Evolutionary conservation across 148 eudicot species (phyloP), one percentile per base, ranked within the genome.

Genomic region (Vaccinium corymbosum): DNA sequence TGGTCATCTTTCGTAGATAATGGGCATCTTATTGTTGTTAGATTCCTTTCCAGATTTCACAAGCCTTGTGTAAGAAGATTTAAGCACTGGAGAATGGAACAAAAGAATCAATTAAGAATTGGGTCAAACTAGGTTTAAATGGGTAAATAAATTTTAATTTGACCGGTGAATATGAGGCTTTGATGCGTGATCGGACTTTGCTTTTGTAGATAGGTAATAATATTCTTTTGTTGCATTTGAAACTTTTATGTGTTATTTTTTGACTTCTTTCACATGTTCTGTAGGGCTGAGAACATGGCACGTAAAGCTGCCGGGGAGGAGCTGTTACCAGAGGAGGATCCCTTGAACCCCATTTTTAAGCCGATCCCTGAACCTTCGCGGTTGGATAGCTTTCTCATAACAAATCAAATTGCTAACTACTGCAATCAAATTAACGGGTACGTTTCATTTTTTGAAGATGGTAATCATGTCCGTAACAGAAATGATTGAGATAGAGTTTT

Each of bases 371-470:
- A 94, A 90, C 99, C 99, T 20, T 91, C 98, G 61, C 85, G 99
- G 81, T 81, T 97, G 88, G 97, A 97, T 79, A 97, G 95, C 88
- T 97, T 92, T 88, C 97, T 97, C 89, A 88, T 93, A 62, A 94
- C 99, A 72, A 97, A 97, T 89, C 97, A 97, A 90, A 90, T 94
- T 72, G 79, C 97, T 55, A 97, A 93, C 87, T 92, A 94, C 90
- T 94, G 98, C 92, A 94, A 93, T 90, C 99, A 97, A 87, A 92
- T 95, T 71, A 95, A 95, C 27, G 98, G 98, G 98, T 94, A 94
- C 85, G 88, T 64, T 80, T 4, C 32, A 13, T 35, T 19, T 3
- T 52, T 9, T 17, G 16, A 32, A 27, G 61, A n/a, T 48, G 15
- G 22, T 50, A 64, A 42, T 42, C 46, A 42, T 42, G 46, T 42